These are phyloP conservation scores for Ustilago sp. DNA, from an alignment of 1,284 basidiomycete genomes.

Conservation along the genomic window DNA sequence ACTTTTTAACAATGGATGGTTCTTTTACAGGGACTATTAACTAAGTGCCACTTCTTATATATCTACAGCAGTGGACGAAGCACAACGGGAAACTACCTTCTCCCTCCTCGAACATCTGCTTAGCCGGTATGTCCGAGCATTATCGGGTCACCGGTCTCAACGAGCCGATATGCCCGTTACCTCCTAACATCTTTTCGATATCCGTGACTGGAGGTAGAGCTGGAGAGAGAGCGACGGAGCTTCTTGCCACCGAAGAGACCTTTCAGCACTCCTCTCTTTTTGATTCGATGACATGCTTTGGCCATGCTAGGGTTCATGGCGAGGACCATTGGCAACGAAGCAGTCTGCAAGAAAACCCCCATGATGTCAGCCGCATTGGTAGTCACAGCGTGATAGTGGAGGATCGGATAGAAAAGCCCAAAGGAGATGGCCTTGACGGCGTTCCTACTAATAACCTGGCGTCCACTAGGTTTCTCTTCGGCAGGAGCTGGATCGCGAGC, in stretches of 20 bases:
- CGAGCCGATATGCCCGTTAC: too few relatives aligned
- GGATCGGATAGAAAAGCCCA: not conserved
- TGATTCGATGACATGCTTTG: constrained; percentile 6
- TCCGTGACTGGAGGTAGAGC: not conserved
- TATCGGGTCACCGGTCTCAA: too few relatives aligned
- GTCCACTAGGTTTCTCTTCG: not conserved
- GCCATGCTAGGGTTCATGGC: constrained; percentile 14
- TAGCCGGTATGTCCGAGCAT: too few relatives aligned
- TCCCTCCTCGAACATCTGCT: too few relatives aligned
- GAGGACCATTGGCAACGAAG: constrained; percentile 30
- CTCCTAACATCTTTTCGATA: constrained; percentile 16
- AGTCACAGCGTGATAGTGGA: not conserved
- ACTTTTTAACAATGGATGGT: too few relatives aligned
- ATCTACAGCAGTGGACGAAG: too few relatives aligned
- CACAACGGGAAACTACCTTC: too few relatives aligned
- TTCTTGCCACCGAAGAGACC: constrained; percentile 1
- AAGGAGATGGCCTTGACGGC: not conserved
- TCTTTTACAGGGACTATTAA: too few relatives aligned
- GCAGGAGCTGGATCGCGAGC: constrained; percentile 5
- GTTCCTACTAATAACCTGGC: not conserved
- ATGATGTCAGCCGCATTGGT: not conserved
- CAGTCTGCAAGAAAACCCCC: constrained; percentile 14
- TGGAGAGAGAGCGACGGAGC: constrained; percentile 10
- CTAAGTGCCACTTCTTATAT: too few relatives aligned
- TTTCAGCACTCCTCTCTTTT: not conserved